phyloP scores from a whole-genome alignment of 306 rosid species.

The Datisca glomerata region DNA sequence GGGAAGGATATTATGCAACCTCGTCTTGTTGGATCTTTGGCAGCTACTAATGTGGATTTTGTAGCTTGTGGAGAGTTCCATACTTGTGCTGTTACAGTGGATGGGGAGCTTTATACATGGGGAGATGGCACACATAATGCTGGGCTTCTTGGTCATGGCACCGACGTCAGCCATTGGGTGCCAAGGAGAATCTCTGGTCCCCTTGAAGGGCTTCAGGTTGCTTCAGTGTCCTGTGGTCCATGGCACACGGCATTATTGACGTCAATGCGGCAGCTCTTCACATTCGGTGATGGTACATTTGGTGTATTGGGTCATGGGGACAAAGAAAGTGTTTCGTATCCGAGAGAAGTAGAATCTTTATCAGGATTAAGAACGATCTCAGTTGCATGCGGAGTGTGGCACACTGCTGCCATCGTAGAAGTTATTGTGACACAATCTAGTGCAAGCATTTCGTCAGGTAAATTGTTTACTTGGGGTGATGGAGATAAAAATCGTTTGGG shows the following conservation, averaged over 20 bases:
- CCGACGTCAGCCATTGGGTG: constrained; percentile 84
- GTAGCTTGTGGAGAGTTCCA: constrained; percentile 96
- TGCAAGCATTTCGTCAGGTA: constrained; percentile 83
- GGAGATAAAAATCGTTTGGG: constrained; percentile 99
- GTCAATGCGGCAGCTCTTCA: constrained; percentile 83
- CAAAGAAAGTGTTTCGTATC: constrained; percentile 54
- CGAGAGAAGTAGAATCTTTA: constrained; percentile 94
- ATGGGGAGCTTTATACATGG: constrained; percentile 97
- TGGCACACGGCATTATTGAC: constrained; percentile 99
- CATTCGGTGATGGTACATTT: constrained; percentile 97
- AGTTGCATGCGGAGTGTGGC: constrained; percentile 99
- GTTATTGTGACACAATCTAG: constrained; percentile 79
- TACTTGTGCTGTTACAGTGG: constrained; percentile 91
- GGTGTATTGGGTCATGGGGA: constrained; percentile 97
- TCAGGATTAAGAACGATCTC: constrained; percentile 90
- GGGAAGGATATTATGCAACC: constrained; percentile 85
- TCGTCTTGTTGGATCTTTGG: constrained; percentile 76
- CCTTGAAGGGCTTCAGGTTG: constrained; percentile 89
- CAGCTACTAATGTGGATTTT: constrained; percentile 64
- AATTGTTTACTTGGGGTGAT: constrained; percentile 99
- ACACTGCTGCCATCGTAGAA: constrained; percentile 96
- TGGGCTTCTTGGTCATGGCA: constrained; percentile 77
- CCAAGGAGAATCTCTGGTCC: constrained; percentile 83
- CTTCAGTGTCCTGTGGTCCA: constrained; percentile 91
- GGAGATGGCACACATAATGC: constrained; percentile 74